These are phyloP conservation scores for Claviceps sp. DNA, from an alignment of 2,329 filamentous ascomycete species.

Conservation along the genomic window DNA sequence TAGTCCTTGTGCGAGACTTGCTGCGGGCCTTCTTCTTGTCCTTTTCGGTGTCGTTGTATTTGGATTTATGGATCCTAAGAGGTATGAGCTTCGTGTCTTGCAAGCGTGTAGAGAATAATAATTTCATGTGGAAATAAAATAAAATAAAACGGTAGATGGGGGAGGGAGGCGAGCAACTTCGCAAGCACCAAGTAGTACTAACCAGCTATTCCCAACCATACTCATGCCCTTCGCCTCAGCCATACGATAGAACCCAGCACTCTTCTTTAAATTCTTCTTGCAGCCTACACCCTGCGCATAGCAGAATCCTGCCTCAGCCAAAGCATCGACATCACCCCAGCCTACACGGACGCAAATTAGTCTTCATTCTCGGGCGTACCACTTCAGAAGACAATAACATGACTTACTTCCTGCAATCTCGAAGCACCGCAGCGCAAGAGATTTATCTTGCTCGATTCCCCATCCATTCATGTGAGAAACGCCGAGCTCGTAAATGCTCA, in stretches of 20 bases:
- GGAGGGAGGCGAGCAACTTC: background rate
- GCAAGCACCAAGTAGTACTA: conserved; percentile 24
- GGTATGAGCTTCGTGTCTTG: background rate
- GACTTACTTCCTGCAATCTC: conserved; percentile 78
- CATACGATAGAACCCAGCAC: conserved; percentile 76
- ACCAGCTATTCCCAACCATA: conserved; percentile 99
- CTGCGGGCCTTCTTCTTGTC: conserved; percentile 53
- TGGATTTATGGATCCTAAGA: conserved; percentile 85
- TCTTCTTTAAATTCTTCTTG: conserved; percentile 93
- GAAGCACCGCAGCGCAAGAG: conserved; percentile 78
- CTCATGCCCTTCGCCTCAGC: conserved; percentile 89
- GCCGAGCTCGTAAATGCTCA: conserved; percentile 91
- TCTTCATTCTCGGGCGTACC: background rate
- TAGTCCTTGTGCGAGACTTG: conserved; percentile 61
- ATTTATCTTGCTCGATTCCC: conserved; percentile 89
- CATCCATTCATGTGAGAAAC: conserved; percentile 97
- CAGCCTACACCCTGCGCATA: conserved; percentile 88
- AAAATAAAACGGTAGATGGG: too few species aligned
- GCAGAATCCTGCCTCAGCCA: conserved; percentile 91
- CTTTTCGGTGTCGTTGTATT: conserved; percentile 59
- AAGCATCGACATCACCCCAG: conserved; percentile 90
- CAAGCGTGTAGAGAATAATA: too few species aligned
- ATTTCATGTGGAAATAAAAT: too few species aligned
- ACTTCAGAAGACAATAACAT: background rate
- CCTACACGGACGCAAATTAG: conserved; percentile 24